These are phyloP conservation scores for Vitis rotundifolia DNA, from an alignment of 164 flowering plant genomes.

Conservation along the genomic window DNA sequence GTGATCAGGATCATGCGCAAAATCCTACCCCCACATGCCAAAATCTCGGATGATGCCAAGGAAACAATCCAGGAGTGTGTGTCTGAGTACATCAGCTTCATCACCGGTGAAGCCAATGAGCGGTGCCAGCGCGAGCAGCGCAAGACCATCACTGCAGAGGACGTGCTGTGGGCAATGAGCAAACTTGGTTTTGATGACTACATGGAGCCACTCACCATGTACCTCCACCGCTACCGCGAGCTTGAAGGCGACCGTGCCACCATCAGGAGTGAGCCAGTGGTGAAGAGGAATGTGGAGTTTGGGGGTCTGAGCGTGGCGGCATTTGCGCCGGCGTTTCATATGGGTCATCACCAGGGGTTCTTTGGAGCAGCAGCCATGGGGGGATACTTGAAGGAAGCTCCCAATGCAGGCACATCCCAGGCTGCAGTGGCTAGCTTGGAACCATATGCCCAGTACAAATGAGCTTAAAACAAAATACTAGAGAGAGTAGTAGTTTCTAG, in stretches of 20 bases:
- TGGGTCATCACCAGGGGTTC: constrained; percentile 31
- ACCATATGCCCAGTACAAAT: constrained; percentile 22
- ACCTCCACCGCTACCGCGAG: constrained; percentile 64
- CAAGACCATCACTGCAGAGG: constrained; percentile 92
- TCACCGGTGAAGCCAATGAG: constrained; percentile 89
- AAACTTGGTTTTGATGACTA: constrained; percentile 90
- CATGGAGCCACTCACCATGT: constrained; percentile 66
- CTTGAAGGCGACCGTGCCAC: constrained; percentile 61
- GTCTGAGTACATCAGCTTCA: constrained; percentile 89
- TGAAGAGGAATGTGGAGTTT: constrained; percentile 27
- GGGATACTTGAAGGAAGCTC: constrained; percentile 23
- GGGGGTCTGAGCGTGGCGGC: constrained; percentile 13
- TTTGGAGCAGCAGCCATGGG: constrained; percentile 19
- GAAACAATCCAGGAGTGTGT: constrained; percentile 91
- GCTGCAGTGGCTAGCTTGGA: constrained; percentile 19
- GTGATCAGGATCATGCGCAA: constrained; percentile 82
- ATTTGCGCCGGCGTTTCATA: constrained; percentile 29
- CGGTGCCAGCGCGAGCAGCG: constrained; percentile 91
- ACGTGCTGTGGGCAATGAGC: constrained; percentile 90
- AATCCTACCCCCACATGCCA: constrained; percentile 80
- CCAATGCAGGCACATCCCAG: constrained; percentile 15
- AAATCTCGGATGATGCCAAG: constrained; percentile 90
- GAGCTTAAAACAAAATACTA: neutral
- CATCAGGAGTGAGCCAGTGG: constrained; percentile 45
- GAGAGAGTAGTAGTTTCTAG: no score